Conservation (phyloP, 176 grass and related monocot genomes). For the Aegilops tauschii region DNA sequence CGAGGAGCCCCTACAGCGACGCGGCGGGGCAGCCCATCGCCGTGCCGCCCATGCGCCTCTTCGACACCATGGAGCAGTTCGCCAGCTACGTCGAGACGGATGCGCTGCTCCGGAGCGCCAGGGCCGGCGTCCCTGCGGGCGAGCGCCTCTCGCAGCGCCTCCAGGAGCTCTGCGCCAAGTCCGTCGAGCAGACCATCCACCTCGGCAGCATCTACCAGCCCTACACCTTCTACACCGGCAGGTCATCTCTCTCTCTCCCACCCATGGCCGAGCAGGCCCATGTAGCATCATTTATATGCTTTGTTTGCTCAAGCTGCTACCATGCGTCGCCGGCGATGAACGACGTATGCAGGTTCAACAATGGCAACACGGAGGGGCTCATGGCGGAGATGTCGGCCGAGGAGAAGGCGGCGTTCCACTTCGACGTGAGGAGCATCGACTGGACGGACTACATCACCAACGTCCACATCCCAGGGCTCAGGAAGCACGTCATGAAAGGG, state of each 20-base stretch:
- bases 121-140: neutral
- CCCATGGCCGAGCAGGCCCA: neutral
- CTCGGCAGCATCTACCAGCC: conserved; percentile 86
- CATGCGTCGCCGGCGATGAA: neutral
- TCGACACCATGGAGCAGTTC: conserved; percentile 75
- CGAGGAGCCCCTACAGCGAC: conserved; percentile 50
- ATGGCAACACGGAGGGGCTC: conserved; percentile 57
- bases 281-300: neutral
- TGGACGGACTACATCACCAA: conserved; percentile 87
- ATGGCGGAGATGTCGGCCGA: conserved; percentile 65
- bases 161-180: conserved; percentile 57
- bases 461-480: conserved; percentile 86
- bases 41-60: conserved; percentile 63
- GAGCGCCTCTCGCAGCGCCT: conserved; percentile 35
- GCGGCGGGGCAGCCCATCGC: conserved; percentile 54
- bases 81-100: conserved; percentile 61
- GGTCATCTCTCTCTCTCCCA: conserved; percentile 16
- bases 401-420: conserved; percentile 65
- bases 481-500: conserved; percentile 87
- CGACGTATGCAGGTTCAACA: conserved; percentile 55
- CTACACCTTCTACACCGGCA: conserved; percentile 91
- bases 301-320: neutral
- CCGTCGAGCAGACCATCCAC: conserved; percentile 73
- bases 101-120: conserved; percentile 48
- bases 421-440: conserved; percentile 73